Percentiles rank a stretch among this genome's conserved stretches.
These are phyloP conservation scores for Plenodomus lindquistii DNA, from an alignment of 2,329 filamentous ascomycete genomes.

Conservation along the genomic window DNA sequence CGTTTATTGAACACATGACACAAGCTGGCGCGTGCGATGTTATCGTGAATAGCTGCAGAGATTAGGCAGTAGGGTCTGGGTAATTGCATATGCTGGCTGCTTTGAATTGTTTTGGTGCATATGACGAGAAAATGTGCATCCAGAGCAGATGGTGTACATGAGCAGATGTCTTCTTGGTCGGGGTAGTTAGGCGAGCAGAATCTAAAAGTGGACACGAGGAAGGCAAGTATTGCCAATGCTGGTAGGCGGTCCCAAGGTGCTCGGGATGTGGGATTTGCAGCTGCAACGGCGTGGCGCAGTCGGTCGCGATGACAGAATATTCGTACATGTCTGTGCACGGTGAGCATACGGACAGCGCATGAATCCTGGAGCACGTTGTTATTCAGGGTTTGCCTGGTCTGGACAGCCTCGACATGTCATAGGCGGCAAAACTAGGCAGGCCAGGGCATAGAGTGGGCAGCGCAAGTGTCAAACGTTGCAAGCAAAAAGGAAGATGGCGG, in stretches of 20 bases:
- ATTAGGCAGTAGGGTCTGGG: background rate
- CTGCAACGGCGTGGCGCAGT: background rate
- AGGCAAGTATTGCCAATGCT: too few species aligned
- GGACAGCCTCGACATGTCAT: background rate
- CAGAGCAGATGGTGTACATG: background rate
- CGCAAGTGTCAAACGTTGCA: too few species aligned
- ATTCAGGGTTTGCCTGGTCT: background rate
- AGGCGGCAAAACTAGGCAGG: background rate
- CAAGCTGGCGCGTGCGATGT: background rate
- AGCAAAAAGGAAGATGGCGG: too few species aligned
- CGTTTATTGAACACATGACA: background rate
- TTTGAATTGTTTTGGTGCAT: background rate
- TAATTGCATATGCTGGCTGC: too few species aligned
- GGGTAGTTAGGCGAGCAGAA: background rate
- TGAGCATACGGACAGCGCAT: background rate
- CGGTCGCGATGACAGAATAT: background rate
- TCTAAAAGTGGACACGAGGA: too few species aligned
- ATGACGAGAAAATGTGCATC: background rate
- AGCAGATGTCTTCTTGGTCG: background rate
- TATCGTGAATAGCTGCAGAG: background rate
- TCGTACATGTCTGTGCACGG: background rate
- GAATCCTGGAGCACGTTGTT: background rate
- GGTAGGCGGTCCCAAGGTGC: too few species aligned
- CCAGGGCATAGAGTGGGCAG: background rate
- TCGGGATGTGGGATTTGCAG: background rate